Percentiles rank a stretch among this genome's conserved stretches.
Evolutionary conservation across 495 filamentous ascomycete species (phyloP).

Genomic region (Hypoxylon rickii): DNA sequence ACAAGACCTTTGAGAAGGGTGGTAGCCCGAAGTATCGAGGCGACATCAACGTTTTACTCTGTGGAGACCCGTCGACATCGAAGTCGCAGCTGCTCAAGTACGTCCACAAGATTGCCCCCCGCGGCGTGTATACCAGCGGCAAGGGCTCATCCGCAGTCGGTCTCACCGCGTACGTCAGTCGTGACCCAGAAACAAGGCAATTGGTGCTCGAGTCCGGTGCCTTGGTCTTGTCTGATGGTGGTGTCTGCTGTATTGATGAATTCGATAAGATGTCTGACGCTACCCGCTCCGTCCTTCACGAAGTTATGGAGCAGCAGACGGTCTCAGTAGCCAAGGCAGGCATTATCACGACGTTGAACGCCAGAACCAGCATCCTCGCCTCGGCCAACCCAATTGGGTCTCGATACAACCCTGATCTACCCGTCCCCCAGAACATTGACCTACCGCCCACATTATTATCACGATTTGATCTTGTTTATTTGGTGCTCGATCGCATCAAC

Average conservation of each 20-base stretch:
- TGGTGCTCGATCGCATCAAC: slow-evolving; percentile 91
- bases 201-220: slow-evolving; percentile 96
- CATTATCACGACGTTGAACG: slow-evolving; percentile 98
- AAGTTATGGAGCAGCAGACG: slow-evolving; percentile 99
- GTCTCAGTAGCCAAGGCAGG: slow-evolving; percentile 98
- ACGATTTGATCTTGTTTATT: slow-evolving; percentile 94
- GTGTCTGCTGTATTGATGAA: slow-evolving; percentile 98
- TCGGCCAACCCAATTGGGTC: slow-evolving; percentile 98
- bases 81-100: slow-evolving; percentile 95
- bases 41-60: slow-evolving; percentile 95
- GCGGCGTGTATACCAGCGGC: slow-evolving; percentile 95
- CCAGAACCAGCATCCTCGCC: slow-evolving; percentile 89
- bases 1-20: slow-evolving; percentile 96
- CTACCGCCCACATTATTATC: slow-evolving; percentile 92
- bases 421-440: slow-evolving; percentile 97
- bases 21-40: slow-evolving; percentile 94
- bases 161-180: slow-evolving; percentile 96
- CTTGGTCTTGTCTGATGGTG: slow-evolving; percentile 91
- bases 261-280: slow-evolving; percentile 99
- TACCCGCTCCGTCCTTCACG: slow-evolving; percentile 93
- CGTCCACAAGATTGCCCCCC: slow-evolving; percentile 95
- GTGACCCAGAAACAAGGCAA: slow-evolving; percentile 92
- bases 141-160: slow-evolving; percentile 97
- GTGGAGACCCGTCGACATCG: slow-evolving; percentile 93
- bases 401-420: slow-evolving; percentile 93